These are phyloP conservation scores for Apocynum venetum DNA, from an alignment of 257 asterid genomes.

Conservation along the genomic window DNA sequence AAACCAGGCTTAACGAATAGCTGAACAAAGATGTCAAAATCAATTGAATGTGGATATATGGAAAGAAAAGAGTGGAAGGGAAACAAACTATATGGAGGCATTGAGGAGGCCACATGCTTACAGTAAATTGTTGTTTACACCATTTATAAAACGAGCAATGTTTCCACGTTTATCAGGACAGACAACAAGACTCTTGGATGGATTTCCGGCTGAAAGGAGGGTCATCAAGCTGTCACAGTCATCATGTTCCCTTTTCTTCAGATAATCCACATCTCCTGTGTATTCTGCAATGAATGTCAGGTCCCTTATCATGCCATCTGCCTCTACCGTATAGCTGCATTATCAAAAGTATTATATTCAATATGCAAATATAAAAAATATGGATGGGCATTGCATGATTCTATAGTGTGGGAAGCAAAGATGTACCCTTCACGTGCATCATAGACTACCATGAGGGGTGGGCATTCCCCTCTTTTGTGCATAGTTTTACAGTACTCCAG, in stretches of 20 bases:
- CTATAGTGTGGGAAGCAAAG: constrained; percentile 1
- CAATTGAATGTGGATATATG: neutral
- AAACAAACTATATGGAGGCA: constrained; percentile 14
- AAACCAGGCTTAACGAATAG: constrained; percentile 1
- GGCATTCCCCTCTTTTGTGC: constrained; percentile 63
- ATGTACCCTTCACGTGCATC: constrained; percentile 81
- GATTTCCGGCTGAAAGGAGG: constrained; percentile 61
- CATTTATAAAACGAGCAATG: constrained; percentile 75
- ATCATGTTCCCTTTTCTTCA: constrained; percentile 62
- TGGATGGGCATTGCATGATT: constrained; percentile 11
- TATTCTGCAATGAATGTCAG: constrained; percentile 73
- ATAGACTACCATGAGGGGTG: constrained; percentile 68
- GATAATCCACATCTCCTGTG: constrained; percentile 79
- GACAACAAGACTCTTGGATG: constrained; percentile 58
- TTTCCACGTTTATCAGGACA: constrained; percentile 91
- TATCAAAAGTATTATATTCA: constrained; percentile 10
- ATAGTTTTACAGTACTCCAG: constrained; percentile 48
- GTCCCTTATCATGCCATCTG: constrained; percentile 84
- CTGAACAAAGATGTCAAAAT: constrained; percentile 6
- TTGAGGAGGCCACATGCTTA: constrained; percentile 37
- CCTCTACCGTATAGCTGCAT: constrained; percentile 84
- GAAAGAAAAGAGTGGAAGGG: constrained; percentile 21
- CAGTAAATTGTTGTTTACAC: constrained; percentile 76
- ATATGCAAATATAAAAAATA: constrained; percentile 8
- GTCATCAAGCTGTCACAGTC: constrained; percentile 95